Evolutionary conservation across 441 rosid genomes (phyloP), one percentile per base, ranked within the genome.

Genomic region (Gossypium davidsonii): DNA sequence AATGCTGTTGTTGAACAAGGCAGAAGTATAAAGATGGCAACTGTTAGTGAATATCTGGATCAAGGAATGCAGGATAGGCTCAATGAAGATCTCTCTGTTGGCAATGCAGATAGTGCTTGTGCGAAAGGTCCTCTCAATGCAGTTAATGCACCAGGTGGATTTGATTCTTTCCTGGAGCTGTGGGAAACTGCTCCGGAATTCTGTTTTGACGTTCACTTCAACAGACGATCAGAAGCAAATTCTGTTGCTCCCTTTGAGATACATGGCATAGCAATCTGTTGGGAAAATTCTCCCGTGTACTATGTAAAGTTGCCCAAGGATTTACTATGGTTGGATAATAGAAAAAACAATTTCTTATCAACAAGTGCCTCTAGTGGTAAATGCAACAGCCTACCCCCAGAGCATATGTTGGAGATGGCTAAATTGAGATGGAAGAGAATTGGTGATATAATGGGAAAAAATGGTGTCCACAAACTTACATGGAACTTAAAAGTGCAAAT

Each of bases 401-500:
- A 79, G 72, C 81, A 74, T 78, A 67, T 73, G 82, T 74, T 83
- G 77, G 89, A 86, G 82, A 76, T 83, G 64, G 74, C 92, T 72
- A 87, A 81, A 71, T 70, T 71, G 26, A 83, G 97, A 77, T 96
- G 99, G 99, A 86, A 85, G 72, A 84, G 80, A 81, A 87, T 96
- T 84, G 57, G 87, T 78, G 83, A 79, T 76, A 90, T 96, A 79
- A 85, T 96, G 94, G 88, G 87, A 62, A 91, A 88, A 78, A 78
- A n/a, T 72, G 86, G 81, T 62, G 86, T 86, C 28, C 83, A 73
- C 77, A 96, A 96, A 84, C 84, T 91, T 82, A 83, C 97, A 15
- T 96, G 99, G 98, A 93, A 96, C 81, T 80, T 96, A 80, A 93
- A 96, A 86, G 83, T 82, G 78, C 97, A 91, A 85, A 81, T 90